Conservation (phyloP, 2,329 filamentous ascomycete genomes). For the Cladosporium sp. region DNA sequence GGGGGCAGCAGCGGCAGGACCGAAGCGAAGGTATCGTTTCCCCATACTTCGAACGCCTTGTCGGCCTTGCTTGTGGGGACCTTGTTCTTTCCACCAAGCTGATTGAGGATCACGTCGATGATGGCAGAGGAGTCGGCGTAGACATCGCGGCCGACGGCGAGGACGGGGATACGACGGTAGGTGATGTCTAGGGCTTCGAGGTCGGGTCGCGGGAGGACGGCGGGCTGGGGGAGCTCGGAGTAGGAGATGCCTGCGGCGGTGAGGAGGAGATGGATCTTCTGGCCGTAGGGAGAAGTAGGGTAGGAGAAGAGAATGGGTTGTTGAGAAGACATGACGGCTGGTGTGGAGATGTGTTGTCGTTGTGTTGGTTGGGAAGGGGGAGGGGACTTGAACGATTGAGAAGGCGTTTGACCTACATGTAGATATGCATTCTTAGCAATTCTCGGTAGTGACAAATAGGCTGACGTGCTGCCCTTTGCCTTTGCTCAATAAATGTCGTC, state of each 20-base stretch:
- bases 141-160: conserved; percentile 37
- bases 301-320: conserved; percentile 64
- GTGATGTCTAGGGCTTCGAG: conserved; percentile 23
- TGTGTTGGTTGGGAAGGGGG: not conserved
- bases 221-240: conserved; percentile 21
- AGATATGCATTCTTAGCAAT: not conserved
- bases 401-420: not conserved
- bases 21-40: conserved; percentile 30
- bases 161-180: conserved; percentile 34
- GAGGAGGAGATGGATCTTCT: conserved; percentile 68
- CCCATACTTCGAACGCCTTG: conserved; percentile 35
- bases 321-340: not conserved
- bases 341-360: not conserved
- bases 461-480: not conserved
- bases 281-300: conserved; percentile 64
- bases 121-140: conserved; percentile 40
- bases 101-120: conserved; percentile 28
- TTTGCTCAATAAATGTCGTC: conserved; percentile 18
- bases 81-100: conserved; percentile 24
- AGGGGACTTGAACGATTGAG: not conserved
- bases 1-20: conserved; percentile 30
- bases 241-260: conserved; percentile 65
- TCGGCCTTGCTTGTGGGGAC: conserved; percentile 30
- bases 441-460: not conserved
- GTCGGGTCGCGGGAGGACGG: conserved; percentile 24